Base-by-base conservation (phyloP, 2,329 filamentous ascomycete genomes). In the Penicillium decumbens region DNA sequence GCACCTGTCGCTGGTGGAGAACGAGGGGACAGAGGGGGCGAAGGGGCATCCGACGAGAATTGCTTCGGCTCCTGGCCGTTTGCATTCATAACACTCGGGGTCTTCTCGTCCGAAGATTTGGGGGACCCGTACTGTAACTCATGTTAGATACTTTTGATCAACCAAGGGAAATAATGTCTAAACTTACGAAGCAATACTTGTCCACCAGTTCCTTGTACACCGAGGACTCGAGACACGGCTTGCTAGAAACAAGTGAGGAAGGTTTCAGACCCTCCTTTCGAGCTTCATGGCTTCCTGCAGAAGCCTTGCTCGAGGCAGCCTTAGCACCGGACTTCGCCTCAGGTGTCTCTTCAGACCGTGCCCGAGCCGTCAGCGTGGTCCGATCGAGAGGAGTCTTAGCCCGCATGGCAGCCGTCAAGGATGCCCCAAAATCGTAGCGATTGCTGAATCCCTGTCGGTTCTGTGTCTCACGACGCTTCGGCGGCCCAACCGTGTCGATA, bases 161-260 rank as follows among this genome's bases (percentile, higher is more conserved):
- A 15, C 12, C 30, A 35, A 12, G 15, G 7, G 15, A 29, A 23
- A 12, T 23, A 29, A 29, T 25, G n/a, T 25, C 1, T 33, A 12
- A 41, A 95, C 92, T 84, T 92, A 96, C 92, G 83, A 97, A 98
- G 80, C 93, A 98, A 80, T 95, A 98, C 78, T 95, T 96, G 78
- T 95, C 91, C 72, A 98, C 87, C 58, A 98, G 81, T 74, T 98
- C 93, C 74, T 95, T 89, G 71, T 98, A 97, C 52, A 92, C 91
- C 53, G 89, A 84, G 57, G 90, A 95, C 53, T 91, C 82, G 58
- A 95, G 85, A 64, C 81, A 78, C 39, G 84, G 84, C 65, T 85
- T 83, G 64, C 81, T 80, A 33, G 78, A 76, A 12, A 79, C 74
- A 60, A 76, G 77, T 68, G 65, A 80, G 76, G 73, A 80, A 65